A percentile compares a stretch with the other conserved stretches of the same genome.
Conservation (phyloP, 2,329 filamentous ascomycete genomes). For the Claviceps quebecensis region DNA sequence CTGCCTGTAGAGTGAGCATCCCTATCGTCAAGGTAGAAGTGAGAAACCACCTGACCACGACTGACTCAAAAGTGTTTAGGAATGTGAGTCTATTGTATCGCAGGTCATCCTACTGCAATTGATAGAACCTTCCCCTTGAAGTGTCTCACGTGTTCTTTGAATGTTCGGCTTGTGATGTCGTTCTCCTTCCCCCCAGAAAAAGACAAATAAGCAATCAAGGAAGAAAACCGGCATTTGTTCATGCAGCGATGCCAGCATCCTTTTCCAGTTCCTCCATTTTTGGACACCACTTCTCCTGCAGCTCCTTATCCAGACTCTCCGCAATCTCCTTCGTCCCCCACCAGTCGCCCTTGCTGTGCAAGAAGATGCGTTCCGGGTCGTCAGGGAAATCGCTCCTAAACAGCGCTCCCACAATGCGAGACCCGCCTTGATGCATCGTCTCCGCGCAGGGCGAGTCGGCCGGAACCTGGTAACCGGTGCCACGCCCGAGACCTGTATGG, state of each 20-base stretch:
- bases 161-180: too few species aligned
- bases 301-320: constrained; percentile 26
- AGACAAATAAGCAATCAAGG: background rate
- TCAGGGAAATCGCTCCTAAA: constrained; percentile 31
- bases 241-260: constrained; percentile 18
- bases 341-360: constrained; percentile 44
- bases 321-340: constrained; percentile 31
- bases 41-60: constrained; percentile 5
- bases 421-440: constrained; percentile 30
- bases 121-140: too few species aligned
- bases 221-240: background rate
- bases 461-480: constrained; percentile 15
- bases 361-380: constrained; percentile 36
- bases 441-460: constrained; percentile 32
- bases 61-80: constrained; percentile 15
- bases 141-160: too few species aligned
- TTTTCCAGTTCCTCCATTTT: constrained; percentile 33
- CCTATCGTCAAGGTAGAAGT: background rate
- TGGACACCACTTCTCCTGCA: constrained; percentile 39
- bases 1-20: too few species aligned
- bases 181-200: too few species aligned
- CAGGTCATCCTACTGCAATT: too few species aligned
- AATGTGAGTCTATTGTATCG: too few species aligned
- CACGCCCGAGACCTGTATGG: constrained; percentile 26
- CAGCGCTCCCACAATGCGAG: constrained; percentile 30